Evolutionary conservation across 768 basidiomycete species (phyloP).

Genomic region (Mycena filopes): DNA sequence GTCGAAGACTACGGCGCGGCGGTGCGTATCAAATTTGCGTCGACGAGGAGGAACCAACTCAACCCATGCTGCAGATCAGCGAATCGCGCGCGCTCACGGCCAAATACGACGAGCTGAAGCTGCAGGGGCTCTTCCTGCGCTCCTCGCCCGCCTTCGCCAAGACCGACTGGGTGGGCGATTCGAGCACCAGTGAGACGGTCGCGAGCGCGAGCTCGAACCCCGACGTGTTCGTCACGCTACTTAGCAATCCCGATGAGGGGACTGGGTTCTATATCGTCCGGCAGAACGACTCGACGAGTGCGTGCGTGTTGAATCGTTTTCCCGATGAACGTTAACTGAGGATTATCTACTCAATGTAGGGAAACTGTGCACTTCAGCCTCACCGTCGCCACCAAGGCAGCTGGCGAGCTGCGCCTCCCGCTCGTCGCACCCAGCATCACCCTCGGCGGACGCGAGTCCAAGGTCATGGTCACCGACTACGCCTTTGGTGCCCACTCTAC

Average conservation of each 20-base stretch:
- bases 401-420: constrained; percentile 68
- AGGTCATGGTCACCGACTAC: constrained; percentile 78
- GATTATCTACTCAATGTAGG: constrained; percentile 40
- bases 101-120: constrained; percentile 84
- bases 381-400: constrained; percentile 61
- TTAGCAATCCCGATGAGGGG: constrained; percentile 74
- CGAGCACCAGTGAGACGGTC: constrained; percentile 53
- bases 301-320: constrained; percentile 51
- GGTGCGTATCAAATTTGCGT: constrained; percentile 46
- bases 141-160: constrained; percentile 83
- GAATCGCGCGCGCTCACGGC: constrained; percentile 75
- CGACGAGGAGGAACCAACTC: too few species aligned
- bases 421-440: constrained; percentile 61
- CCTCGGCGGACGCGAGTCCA: constrained; percentile 78
- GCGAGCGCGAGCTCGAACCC: constrained; percentile 49
- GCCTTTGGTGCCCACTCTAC: constrained; percentile 70
- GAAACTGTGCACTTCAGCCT: constrained; percentile 66
- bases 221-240: constrained; percentile 66
- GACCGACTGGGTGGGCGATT: constrained; percentile 78
- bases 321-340: background rate
- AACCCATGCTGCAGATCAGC: constrained; percentile 59
- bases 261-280: constrained; percentile 77
- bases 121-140: constrained; percentile 80
- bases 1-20: constrained; percentile 75
- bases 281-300: constrained; percentile 74